These are phyloP conservation scores for Metroxylon sagu DNA, from an alignment of 176 grass and related monocot genomes.

Conservation along the genomic window DNA sequence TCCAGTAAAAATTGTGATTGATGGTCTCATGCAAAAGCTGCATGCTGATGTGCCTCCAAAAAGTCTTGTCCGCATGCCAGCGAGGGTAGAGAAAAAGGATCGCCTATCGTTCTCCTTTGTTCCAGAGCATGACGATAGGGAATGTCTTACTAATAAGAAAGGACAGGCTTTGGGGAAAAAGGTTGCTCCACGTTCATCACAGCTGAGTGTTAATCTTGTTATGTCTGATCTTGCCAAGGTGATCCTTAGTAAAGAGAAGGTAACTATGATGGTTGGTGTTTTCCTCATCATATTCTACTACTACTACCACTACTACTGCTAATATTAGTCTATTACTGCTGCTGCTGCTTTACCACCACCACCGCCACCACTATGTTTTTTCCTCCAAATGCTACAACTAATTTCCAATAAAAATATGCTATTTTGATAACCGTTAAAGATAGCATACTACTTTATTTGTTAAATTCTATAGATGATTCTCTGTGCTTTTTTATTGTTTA, in stretches of 20 bases:
- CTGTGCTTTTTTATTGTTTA: no score
- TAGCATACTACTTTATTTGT: no score
- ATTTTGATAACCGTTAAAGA: no score
- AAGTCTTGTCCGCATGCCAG: slow-evolving; percentile 51
- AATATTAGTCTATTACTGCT: no score
- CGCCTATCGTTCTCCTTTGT: slow-evolving; percentile 68
- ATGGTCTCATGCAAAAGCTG: slow-evolving; percentile 34
- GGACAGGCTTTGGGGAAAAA: slow-evolving; percentile 35
- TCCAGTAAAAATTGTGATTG: slow-evolving; percentile 38
- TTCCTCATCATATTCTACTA: slow-evolving; percentile 12
- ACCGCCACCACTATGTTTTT: no score
- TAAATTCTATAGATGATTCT: no score
- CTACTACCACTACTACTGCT: no score
- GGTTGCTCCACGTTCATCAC: slow-evolving; percentile 18
- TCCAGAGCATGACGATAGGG: slow-evolving; percentile 45
- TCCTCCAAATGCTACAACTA: no score
- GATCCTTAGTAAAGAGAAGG: slow-evolving; percentile 43
- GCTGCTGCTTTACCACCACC: no score
- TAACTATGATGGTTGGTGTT: slow-evolving; percentile 45
- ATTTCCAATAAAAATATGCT: no score
- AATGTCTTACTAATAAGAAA: slow-evolving; percentile 20
- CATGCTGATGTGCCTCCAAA: slow-evolving; percentile 25
- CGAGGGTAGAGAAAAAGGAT: slow-evolving; percentile 72
- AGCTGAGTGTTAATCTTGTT: slow-evolving; percentile 43
- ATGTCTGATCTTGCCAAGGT: slow-evolving; percentile 68